phyloP scores from a whole-genome alignment of 305 asterid species.

The Andrographis paniculata region DNA sequence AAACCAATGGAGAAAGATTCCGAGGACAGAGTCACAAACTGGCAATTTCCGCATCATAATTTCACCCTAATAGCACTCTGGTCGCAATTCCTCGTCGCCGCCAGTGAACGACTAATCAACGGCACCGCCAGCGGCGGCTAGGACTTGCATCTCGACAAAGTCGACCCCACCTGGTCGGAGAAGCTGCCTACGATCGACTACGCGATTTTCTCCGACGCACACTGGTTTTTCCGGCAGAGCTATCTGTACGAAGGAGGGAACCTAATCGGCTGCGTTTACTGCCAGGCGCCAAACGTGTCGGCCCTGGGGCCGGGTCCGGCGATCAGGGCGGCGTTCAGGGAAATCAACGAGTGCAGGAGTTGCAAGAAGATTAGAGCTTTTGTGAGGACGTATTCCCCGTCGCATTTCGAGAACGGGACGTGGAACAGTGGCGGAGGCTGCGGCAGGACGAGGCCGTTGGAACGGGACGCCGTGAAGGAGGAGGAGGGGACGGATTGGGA shows the following conservation, averaged over 20 bases:
- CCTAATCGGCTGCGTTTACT: slow-evolving; percentile 53
- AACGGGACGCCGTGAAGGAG: slow-evolving; percentile 17
- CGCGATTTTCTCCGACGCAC: slow-evolving; percentile 49
- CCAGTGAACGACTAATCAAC: slow-evolving; percentile 33
- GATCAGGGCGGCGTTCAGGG: slow-evolving; percentile 36
- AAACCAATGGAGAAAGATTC: slow-evolving; percentile 23
- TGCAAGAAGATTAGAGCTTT: slow-evolving; percentile 26
- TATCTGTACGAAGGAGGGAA: slow-evolving; percentile 35
- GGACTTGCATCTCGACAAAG: slow-evolving; percentile 45
- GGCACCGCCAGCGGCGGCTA: slow-evolving; percentile 54
- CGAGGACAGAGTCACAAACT: slow-evolving; percentile 27
- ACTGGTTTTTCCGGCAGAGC: slow-evolving; percentile 55
- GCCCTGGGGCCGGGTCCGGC: slow-evolving; percentile 37
- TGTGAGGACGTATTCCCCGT: slow-evolving; percentile 44
- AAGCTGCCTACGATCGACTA: slow-evolving; percentile 42
- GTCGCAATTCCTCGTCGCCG: slow-evolving; percentile 53
- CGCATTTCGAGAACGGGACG: slow-evolving; percentile 48
- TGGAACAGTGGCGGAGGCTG: slow-evolving; percentile 62
- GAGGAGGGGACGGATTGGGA: slow-evolving; percentile 21
- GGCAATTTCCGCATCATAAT: slow-evolving; percentile 42
- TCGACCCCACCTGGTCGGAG: slow-evolving; percentile 40
- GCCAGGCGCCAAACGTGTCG: slow-evolving; percentile 29
- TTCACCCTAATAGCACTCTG: slow-evolving; percentile 44
- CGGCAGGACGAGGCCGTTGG: slow-evolving; percentile 34
- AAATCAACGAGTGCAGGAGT: slow-evolving; percentile 32